Evolutionary conservation across 768 basidiomycete genomes (phyloP).

Genomic region (Phlegmacium glaucopus): DNA sequence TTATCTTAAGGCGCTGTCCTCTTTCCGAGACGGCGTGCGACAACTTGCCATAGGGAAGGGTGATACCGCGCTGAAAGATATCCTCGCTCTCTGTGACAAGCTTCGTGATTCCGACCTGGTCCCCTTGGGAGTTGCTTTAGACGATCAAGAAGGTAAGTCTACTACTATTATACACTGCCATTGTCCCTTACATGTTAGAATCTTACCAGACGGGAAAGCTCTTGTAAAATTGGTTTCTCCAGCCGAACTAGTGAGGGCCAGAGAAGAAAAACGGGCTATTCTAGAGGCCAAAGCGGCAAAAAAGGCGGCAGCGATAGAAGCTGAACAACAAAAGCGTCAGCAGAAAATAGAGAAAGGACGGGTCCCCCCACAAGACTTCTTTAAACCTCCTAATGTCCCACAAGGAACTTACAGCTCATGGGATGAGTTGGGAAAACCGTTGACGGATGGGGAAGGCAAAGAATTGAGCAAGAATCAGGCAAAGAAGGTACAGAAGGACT

Average conservation of each 20-base stretch:
- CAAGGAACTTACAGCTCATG: slow-evolving; percentile 78
- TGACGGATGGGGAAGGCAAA: slow-evolving; percentile 79
- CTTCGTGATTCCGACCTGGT: slow-evolving; percentile 88
- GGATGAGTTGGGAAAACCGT: slow-evolving; percentile 82
- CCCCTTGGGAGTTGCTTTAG: slow-evolving; percentile 92
- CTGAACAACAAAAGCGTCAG: slow-evolving; percentile 62
- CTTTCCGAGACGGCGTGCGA: slow-evolving; percentile 90
- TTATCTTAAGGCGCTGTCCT: slow-evolving; percentile 79
- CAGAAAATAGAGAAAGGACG: slow-evolving; percentile 87
- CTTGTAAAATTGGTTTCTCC: slow-evolving; percentile 90
- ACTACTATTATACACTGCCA: neutral
- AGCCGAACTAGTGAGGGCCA: slow-evolving; percentile 72
- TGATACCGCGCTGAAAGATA: slow-evolving; percentile 68
- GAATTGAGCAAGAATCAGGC: slow-evolving; percentile 77
- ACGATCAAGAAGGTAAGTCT: slow-evolving; percentile 86
- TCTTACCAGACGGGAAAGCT: slow-evolving; percentile 78
- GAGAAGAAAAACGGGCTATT: slow-evolving; percentile 84
- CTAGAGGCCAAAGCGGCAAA: slow-evolving; percentile 74
- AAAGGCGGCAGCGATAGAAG: slow-evolving; percentile 68
- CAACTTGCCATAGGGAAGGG: slow-evolving; percentile 72
- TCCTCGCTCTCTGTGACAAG: slow-evolving; percentile 83
- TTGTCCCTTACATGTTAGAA: slow-evolving; percentile 6
- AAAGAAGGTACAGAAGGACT: slow-evolving; percentile 79
- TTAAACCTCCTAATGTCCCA: slow-evolving; percentile 75
- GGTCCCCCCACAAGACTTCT: slow-evolving; percentile 70